Evolutionary conservation across 768 basidiomycete genomes (phyloP), one percentile per base, ranked within the genome.

Genomic region (Amanita brunnescens): DNA sequence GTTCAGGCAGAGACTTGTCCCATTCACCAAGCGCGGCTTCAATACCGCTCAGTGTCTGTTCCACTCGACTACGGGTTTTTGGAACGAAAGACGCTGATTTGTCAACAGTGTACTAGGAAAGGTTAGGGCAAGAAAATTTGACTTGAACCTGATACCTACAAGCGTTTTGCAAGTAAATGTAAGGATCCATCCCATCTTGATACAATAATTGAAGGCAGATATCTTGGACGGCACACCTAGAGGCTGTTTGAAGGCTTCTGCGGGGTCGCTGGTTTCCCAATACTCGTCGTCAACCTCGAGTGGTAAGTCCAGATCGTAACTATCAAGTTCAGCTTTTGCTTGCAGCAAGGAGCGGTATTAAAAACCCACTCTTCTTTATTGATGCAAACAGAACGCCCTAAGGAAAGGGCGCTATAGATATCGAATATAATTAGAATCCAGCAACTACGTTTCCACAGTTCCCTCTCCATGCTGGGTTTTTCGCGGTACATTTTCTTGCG

Each of bases 221-320:
- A 87, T 66, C 43, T 65, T 67, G 21, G 80, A 77, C 14, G 84
- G 81, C 53, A 78, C 72, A 9, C 69, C 76, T 10, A 67, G 61
- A 8, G 88, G 90, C 57, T 91, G 91, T 54, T 76, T 74, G 66
- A 88, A 91, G 24, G 76, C 73, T 23, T 64, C 61, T 8, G 68
- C 63, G 10, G 77, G 70, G 50, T 74, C 74, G 48, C 65, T 69
- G 14, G 65, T 67, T 54, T 80, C 76, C 89, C 88, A 93, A 61
- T 81, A 90, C 55, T 83, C 79, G 58, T 86, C 84, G 56, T 94
- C 88, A 12, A 91, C 83, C 63, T 91, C 88, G 10, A 87, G 73
- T 35, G 88, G 88, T 30, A 87, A 68, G 41, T 90, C 90, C 23
- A 85, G 69, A 61, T 94, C 91, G 61, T 89, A 90, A 62, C 90